Conservation (phyloP, 2,329 filamentous ascomycete species). For the Aureobasidium leucospermi region DNA sequence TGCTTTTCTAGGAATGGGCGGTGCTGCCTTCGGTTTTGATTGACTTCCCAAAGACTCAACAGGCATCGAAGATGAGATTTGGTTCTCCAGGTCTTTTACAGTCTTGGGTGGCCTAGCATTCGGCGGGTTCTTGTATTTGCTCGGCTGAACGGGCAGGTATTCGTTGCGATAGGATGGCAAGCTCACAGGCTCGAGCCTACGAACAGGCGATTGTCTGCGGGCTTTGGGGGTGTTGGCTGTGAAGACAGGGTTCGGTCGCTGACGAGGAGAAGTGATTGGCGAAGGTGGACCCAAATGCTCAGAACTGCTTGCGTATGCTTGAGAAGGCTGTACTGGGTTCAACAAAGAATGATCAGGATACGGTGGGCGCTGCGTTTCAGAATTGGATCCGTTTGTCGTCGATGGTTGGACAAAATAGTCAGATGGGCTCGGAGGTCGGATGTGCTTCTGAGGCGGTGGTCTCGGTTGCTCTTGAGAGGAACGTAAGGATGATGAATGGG, state of each 20-base stretch:
- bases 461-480: not conserved
- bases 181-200: slow-evolving; percentile 10
- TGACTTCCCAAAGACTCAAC: not conserved
- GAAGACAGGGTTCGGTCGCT: not conserved
- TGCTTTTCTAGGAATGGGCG: slow-evolving; percentile 29
- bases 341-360: slow-evolving; percentile 26
- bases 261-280: slow-evolving; percentile 5
- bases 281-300: slow-evolving; percentile 13
- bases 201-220: slow-evolving; percentile 14
- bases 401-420: slow-evolving; percentile 1
- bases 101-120: slow-evolving; percentile 19
- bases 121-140: slow-evolving; percentile 24
- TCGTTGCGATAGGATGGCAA: slow-evolving; percentile 43
- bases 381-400: slow-evolving; percentile 9
- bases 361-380: slow-evolving; percentile 17
- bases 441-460: slow-evolving; percentile 5
- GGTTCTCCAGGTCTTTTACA: not conserved
- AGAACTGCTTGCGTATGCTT: slow-evolving; percentile 1
- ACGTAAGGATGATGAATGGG: not conserved
- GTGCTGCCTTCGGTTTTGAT: slow-evolving; percentile 13
- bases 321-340: slow-evolving; percentile 16
- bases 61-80: slow-evolving; percentile 9
- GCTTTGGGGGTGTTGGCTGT: slow-evolving; percentile 8
- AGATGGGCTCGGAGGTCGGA: slow-evolving; percentile 21
- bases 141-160: slow-evolving; percentile 35